Base-by-base conservation (phyloP, 345 rosid species). In the Acer yangbiense region DNA sequence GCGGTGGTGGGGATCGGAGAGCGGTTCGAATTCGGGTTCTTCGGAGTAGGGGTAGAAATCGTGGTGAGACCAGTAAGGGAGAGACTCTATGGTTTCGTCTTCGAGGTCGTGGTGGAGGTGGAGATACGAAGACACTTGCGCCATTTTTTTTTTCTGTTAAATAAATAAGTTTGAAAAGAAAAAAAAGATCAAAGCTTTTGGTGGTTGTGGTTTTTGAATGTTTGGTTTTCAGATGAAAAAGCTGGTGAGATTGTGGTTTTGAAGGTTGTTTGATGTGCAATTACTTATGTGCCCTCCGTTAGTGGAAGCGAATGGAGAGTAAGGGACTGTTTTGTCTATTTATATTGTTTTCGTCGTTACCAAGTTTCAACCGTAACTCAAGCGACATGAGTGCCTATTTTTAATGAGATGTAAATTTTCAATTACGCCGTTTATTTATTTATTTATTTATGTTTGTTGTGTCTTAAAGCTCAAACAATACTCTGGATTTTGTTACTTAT, bases 1-100 rank as follows among this genome's bases (percentile, higher is more conserved):
- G 21, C 55, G 69, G 65, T 6, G 73, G 81, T n/a, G 81, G n/a
- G 7, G 29, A 9, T 44, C 76, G 16, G 71, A 46, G 35, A 74
- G 20, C 55, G 74, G 39, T 9, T 73, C 73, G 39, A 83, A 63
- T 29, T 85, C 86, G 58, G 80, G 63, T 68, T 82, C 83, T 54
- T 88, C 72, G 78, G 82, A 29, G 80, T 73, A 74, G 68, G 73
- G 75, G 48, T 81, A 83, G 78, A 73, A 69, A 23, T 60, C 84
- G 27, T 71, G 77, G 69, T 44, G 85, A 65, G 82, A 72, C 86
- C 86, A 79, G 60, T 64, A 64, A 41, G 91, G 86, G 16, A 79
- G 82, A 35, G 87, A 81, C 41, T 88, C 89, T 12, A 76, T 39
- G 67, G 76, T 76, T 25, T 67, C 78, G 63, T 52, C 71, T 68